Evolutionary conservation across 768 basidiomycete species (phyloP).

Genomic region (Chlorophyllum brunneum): DNA sequence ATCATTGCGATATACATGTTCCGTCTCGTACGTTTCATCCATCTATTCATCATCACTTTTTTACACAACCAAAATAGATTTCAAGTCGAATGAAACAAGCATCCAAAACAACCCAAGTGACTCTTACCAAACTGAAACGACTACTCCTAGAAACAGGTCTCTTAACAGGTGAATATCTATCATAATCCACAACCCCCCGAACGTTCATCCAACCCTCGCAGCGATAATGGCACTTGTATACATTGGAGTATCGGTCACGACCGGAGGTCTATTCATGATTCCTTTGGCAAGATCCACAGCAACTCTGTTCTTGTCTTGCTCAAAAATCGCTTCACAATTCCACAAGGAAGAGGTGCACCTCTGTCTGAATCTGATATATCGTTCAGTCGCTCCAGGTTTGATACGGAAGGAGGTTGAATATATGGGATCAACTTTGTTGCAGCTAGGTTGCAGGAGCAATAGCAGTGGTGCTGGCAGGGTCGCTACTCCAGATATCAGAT

Average conservation of each 20-base stretch:
- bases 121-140: constrained; percentile 1
- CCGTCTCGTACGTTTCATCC: neutral
- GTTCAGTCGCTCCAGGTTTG: too few relatives aligned
- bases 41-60: neutral
- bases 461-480: too few relatives aligned
- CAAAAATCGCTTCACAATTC: neutral
- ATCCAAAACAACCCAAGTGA: neutral
- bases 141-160: constrained; percentile 6
- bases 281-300: neutral
- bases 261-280: neutral
- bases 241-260: neutral
- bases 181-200: too few relatives aligned
- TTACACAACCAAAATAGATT: neutral
- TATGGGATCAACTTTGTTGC: too few relatives aligned
- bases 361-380: neutral
- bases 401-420: too few relatives aligned
- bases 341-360: neutral
- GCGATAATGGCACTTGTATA: neutral
- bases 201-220: neutral
- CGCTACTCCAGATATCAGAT: too few relatives aligned
- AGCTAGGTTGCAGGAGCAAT: too few relatives aligned
- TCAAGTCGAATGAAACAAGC: neutral
- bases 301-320: neutral
- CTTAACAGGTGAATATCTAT: neutral
- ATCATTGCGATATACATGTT: constrained; percentile 9